A percentile compares a stretch with the other conserved stretches of the same genome.
Evolutionary conservation across 257 asterid genomes (phyloP).

Genomic region (Solanum ahanhuiri): DNA sequence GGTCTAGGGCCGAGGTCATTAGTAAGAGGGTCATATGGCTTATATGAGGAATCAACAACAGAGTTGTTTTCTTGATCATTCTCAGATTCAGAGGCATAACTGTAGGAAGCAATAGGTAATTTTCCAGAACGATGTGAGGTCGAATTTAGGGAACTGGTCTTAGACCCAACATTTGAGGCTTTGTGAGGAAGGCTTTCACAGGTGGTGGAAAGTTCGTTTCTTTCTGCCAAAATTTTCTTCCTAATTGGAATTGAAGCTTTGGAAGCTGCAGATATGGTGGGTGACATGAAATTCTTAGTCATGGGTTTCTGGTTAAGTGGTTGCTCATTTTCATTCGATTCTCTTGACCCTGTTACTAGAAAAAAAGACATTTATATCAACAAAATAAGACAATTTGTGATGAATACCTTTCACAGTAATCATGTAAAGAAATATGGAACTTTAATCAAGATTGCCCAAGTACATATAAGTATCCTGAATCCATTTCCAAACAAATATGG

Average conservation of each 20-base stretch:
- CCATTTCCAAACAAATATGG: too few relatives aligned
- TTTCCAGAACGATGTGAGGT: neutral
- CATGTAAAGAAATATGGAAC: neutral
- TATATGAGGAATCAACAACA: slow-evolving; percentile 17
- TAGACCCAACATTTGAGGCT: slow-evolving; percentile 1
- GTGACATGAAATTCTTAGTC: slow-evolving; percentile 44
- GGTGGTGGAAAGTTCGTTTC: slow-evolving; percentile 18
- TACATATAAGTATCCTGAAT: too few relatives aligned
- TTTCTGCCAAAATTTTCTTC: slow-evolving; percentile 48
- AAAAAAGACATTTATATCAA: neutral
- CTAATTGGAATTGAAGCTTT: slow-evolving; percentile 31
- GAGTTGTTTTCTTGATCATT: slow-evolving; percentile 11
- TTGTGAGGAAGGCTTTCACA: slow-evolving; percentile 9
- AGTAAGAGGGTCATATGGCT: slow-evolving; percentile 42
- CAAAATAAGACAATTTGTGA: neutral
- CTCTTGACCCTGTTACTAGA: slow-evolving; percentile 23
- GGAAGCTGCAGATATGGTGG: slow-evolving; percentile 55
- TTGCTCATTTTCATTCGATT: slow-evolving; percentile 49
- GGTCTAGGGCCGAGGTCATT: slow-evolving; percentile 67
- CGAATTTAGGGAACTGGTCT: neutral
- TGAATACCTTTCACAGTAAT: neutral
- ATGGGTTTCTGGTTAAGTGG: slow-evolving; percentile 13
- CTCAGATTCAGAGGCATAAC: slow-evolving; percentile 10
- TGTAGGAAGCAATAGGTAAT: neutral
- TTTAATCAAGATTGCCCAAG: neutral